These are phyloP conservation scores for Cylindrodendrum hubeiense DNA, from an alignment of 2,329 filamentous ascomycete species.

Conservation along the genomic window DNA sequence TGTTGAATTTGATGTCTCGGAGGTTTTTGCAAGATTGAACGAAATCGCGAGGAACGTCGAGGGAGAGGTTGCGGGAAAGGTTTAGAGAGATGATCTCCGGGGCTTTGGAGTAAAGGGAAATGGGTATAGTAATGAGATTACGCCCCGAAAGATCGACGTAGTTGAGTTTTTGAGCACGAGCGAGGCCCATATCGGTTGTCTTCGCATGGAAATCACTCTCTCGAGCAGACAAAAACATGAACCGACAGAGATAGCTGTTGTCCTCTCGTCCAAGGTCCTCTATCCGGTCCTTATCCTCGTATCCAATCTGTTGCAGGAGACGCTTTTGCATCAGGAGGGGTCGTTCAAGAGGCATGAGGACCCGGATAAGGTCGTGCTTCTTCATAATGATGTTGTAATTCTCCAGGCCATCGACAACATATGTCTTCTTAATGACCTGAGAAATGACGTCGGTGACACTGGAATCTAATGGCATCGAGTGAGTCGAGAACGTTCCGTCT, in stretches of 20 bases:
- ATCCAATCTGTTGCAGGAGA: constrained; percentile 91
- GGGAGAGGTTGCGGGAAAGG: constrained; percentile 88
- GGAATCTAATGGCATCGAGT: constrained; percentile 86
- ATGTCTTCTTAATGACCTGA: constrained; percentile 95
- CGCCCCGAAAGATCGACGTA: constrained; percentile 92
- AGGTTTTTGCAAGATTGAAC: constrained; percentile 93
- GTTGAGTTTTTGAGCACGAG: constrained; percentile 89
- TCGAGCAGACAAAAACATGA: constrained; percentile 92
- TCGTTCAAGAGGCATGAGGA: constrained; percentile 82
- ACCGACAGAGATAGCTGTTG: constrained; percentile 96
- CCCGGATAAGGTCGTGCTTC: constrained; percentile 89
- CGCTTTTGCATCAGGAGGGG: constrained; percentile 93
- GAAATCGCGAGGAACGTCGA: constrained; percentile 96
- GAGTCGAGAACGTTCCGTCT: constrained; percentile 93
- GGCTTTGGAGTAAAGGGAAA: constrained; percentile 91
- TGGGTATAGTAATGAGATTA: constrained; percentile 94
- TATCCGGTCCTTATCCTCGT: constrained; percentile 85
- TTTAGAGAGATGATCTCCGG: constrained; percentile 95
- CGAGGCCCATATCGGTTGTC: constrained; percentile 81
- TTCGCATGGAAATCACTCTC: constrained; percentile 82
- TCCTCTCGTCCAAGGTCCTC: constrained; percentile 97
- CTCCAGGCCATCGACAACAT: constrained; percentile 87
- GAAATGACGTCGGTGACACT: constrained; percentile 88
- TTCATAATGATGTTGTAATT: constrained; percentile 97
- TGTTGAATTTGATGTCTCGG: constrained; percentile 94